These are phyloP conservation scores for Medicago truncatula DNA, from an alignment of 306 rosid species.

Conservation along the genomic window DNA sequence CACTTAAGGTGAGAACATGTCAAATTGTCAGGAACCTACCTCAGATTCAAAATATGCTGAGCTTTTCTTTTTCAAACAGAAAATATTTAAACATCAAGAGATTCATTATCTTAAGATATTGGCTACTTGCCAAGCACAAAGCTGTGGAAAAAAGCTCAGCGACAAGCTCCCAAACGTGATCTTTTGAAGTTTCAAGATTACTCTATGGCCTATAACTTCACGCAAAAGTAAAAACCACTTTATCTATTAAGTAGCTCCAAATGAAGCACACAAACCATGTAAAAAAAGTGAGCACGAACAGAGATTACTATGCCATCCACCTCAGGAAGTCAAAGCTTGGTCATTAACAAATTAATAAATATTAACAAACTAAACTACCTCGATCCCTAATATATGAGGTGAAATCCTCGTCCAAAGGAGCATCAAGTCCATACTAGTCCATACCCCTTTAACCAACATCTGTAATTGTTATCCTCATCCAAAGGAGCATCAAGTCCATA, in stretches of 20 bases:
- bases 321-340: conserved; percentile 14
- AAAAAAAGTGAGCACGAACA: neutral
- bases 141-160: no score
- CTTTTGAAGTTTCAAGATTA: neutral
- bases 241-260: neutral
- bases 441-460: conserved; percentile 29
- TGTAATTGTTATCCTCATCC: conserved; percentile 35
- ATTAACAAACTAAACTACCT: conserved; percentile 52
- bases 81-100: no score
- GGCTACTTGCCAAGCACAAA: no score
- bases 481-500: conserved; percentile 31
- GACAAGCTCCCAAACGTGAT: neutral
- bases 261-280: conserved; percentile 20
- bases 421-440: conserved; percentile 33
- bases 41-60: no score
- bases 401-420: conserved; percentile 38
- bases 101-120: no score
- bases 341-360: conserved; percentile 40
- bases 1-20: no score
- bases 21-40: no score
- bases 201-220: no score
- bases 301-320: conserved; percentile 11
- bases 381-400: conserved; percentile 32
- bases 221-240: neutral
- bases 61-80: no score